Conservation (phyloP, 2,329 filamentous ascomycete species). For the Arthroderma uncinatum region DNA sequence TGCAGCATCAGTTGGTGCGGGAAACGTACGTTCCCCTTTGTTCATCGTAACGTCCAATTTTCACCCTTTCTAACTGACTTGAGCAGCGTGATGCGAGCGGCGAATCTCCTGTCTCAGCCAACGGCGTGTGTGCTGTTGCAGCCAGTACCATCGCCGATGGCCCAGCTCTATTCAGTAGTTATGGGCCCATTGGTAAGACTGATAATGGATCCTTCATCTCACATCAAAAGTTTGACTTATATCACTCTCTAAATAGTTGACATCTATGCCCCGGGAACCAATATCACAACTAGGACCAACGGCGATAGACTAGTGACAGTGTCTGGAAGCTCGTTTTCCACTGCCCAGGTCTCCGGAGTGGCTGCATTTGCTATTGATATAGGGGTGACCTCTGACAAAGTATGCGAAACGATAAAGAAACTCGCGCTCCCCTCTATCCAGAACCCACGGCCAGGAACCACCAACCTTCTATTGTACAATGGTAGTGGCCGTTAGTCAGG, state of each 20-base stretch:
- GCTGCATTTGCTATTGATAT: conserved; percentile 43
- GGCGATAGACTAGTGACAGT: conserved; percentile 32
- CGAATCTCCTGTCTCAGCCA: conserved; percentile 31
- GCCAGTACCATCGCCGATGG: conserved; percentile 26
- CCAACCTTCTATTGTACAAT: conserved; percentile 23
- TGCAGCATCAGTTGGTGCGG: conserved; percentile 33
- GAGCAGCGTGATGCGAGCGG: conserved; percentile 23
- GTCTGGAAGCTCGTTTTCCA: conserved; percentile 29
- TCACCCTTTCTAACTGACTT: background rate
- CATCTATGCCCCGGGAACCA: conserved; percentile 46
- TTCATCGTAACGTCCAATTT: background rate
- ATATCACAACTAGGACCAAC: conserved; percentile 40
- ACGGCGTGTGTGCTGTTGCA: conserved; percentile 32
- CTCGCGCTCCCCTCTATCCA: conserved; percentile 34
- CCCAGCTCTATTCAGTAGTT: conserved; percentile 34
- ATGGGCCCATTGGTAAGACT: conserved; percentile 25
- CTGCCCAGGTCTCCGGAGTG: conserved; percentile 42
- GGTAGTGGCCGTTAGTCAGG: conserved; percentile 14
- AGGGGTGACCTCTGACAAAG: conserved; percentile 33
- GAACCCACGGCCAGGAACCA: conserved; percentile 17
- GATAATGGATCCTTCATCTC: too few species aligned
- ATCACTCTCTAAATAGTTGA: conserved; percentile 30
- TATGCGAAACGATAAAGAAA: conserved; percentile 41
- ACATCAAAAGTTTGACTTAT: too few species aligned
- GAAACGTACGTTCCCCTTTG: conserved; percentile 16